Evolutionary conservation across 2,329 filamentous ascomycete species (phyloP), one percentile per base, ranked within the genome.

Genomic region (Aspergillus ibericus): DNA sequence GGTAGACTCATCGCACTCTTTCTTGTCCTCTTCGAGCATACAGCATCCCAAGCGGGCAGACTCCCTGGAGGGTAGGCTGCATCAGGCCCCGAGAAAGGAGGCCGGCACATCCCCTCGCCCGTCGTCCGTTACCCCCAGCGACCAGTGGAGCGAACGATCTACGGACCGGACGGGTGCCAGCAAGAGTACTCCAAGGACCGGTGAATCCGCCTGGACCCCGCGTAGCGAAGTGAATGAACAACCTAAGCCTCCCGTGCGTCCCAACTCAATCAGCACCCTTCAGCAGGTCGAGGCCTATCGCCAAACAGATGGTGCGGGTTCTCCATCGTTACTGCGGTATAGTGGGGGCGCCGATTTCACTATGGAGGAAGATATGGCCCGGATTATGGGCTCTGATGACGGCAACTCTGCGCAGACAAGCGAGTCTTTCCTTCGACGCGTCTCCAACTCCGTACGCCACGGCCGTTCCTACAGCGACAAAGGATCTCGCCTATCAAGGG

Each of bases 311-410:
- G 60, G 78, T 63, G 84, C 85, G 64, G 75, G 76, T 38, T 90
- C 88, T 9, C 87, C 89, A 9, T 87, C 87, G 67, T 79, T 91
- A 62, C 85, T 89, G 64, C 83, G 88, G 68, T 91, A 85, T 61
- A 96, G 89, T 74, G 83, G 85, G 44, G 91, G 91, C 53, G 91
- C 88, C 55, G 92, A 96, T 64, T 95, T 97, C 70, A 95, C 90
- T 59, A 87, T 96, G 88, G 93, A 98, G 64, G 93, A 97, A 74
- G 95, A 98, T 71, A 92, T 97, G 86, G 90, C 91, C 55, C 88
- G 93, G 58, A 93, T 97, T 58, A 81, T 96, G 59, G 89, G 87
- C 40, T 88, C 86, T 18, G 91, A 93, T 60, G 90, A 92, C 50
- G 18, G 53, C 71, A 55, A 63, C 9, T 53, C 53, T 47, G 71